Evolutionary conservation across 371 early-diverging fungal species (phyloP).

Genomic region (Sporodiniella umbellata): DNA sequence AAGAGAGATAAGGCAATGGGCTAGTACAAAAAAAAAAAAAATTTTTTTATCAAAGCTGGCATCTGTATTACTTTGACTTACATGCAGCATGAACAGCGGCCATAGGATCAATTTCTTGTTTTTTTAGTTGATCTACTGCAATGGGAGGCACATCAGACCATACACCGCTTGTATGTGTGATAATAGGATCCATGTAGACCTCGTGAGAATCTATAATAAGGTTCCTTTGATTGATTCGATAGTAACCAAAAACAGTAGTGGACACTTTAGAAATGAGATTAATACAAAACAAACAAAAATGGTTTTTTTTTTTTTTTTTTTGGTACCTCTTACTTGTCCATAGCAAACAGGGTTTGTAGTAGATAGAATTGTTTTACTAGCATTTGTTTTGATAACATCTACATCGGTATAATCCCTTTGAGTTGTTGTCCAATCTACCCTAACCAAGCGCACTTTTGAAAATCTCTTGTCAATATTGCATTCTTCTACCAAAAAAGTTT

Average conservation of each 20-base stretch:
- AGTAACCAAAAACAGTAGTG: constrained; percentile 58
- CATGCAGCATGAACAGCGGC: constrained; percentile 48
- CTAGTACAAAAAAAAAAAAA: constrained; percentile 12
- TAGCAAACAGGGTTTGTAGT: constrained; percentile 21
- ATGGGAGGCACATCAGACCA: constrained; percentile 38
- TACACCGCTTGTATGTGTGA: constrained; percentile 32
- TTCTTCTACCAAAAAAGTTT: constrained; percentile 51
- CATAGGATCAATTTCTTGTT: constrained; percentile 33
- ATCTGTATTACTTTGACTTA: constrained; percentile 7
- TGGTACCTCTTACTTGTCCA: constrained; percentile 40
- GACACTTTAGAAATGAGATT: constrained; percentile 24
- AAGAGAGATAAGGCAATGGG: constrained; percentile 36
- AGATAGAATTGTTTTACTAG: constrained; percentile 7
- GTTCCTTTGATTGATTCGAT: constrained; percentile 39
- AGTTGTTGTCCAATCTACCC: constrained; percentile 53
- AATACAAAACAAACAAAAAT: neutral
- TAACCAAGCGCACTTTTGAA: constrained; percentile 42
- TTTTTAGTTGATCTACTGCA: constrained; percentile 17
- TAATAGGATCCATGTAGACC: constrained; percentile 48
- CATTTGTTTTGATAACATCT: constrained; percentile 34
- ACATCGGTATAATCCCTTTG: constrained; percentile 53
- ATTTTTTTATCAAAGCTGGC: too few relatives aligned
- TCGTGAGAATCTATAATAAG: constrained; percentile 45
- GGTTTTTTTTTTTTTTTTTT: too few relatives aligned
- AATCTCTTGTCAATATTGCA: constrained; percentile 47